Base-by-base conservation (phyloP, 805 yeast genomes). In the Candida vaughaniae region DNA sequence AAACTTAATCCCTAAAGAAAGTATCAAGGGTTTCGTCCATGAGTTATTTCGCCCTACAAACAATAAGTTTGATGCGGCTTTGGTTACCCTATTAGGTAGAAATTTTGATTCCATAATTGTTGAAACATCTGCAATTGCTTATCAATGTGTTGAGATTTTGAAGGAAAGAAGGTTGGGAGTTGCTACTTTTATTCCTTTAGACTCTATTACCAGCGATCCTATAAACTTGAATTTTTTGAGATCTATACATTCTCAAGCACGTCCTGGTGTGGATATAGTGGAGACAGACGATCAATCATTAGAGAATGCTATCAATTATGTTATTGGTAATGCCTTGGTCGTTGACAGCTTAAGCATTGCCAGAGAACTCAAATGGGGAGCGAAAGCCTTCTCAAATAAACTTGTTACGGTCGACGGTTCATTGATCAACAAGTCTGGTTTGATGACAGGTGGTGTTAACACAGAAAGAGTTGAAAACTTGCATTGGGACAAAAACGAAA, bases 391-490 rank as follows among this genome's bases (percentile, higher is more conserved):
- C 5, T 72, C 73, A 33, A 78, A 77, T 27, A 88, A 85, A 56
- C 58, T 85, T 33, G 95, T 90, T 2, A 77, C 96, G 0, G 51
- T 87, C 10, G 88, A 87, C 33, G 99, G 99, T 2, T 77, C 91
- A 0, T 68, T 89, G 20, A 85, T 93, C 31, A 88, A 87, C 53
- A 80, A 78, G 51, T 81, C 91, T 4, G 96, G 96, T 5, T 69
- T 89, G 25, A 87, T 93, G 95, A 84, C 97, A 6, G 97, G 97
- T 56, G 97, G 97, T 47, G 64, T 70, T 19, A 69, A 78, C 5
- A 68, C 69, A n/a, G 67, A 67, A 26, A 53, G 48, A 15, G 22
- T 29, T 4, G 60, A 69, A n/a, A 67, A 71, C 9, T 52, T 56
- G 0, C 39, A 46, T 8, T 87, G 95, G 95, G 88, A 81, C 55